Base-by-base conservation (phyloP, 23 red algal genomes). In the Gracilaria vermiculophylla region DNA sequence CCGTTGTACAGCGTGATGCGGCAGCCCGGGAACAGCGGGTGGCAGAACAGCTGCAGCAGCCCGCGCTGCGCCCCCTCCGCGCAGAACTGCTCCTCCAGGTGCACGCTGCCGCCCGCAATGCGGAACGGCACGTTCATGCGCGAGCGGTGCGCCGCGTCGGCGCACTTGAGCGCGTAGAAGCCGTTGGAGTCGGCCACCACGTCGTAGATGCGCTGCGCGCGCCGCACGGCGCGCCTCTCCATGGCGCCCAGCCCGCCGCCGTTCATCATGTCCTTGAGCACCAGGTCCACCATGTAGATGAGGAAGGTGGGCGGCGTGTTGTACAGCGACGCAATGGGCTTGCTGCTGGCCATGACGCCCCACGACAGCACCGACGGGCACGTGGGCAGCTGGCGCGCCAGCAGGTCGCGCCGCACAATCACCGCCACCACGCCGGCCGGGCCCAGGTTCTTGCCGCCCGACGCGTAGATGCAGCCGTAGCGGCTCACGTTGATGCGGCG, bases 81-180 rank as follows among this genome's bases (percentile, higher is more conserved):
- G 83, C 83, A 87, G 71, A 87, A 87, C 44, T 56, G 45, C 62
- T 87, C 83, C 28, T 87, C 83, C 64, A 87, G 17, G 1, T 73
- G 61, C 37, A 87, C 83, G 14, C 19, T 15, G 29, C 83, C 83
- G 8, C 36, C 45, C 15, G 50, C 71, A 25, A 87, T 61, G 66
- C 83, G 83, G 83, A 87, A 87, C 35, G 83, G 83, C 47, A 87
- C 71, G 44, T 87, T 87, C 83, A 87, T 87, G 54, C 83, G 83
- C 31, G 67, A 76, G 67, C 83, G 83, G 67, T 76, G 67, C 29
- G 19, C 33, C 27, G 21, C 36, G 49, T 87, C 83, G 40, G 1
- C 25, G 31, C 71, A 76, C 64, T 87, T 87, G 48, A 55, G 62
- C 47, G 62, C 56, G 43, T 87, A 87, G 45, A 87, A 87, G 13